These are phyloP conservation scores for Hypoxylon fuscum DNA, from an alignment of 495 filamentous ascomycete species.

Conservation along the genomic window DNA sequence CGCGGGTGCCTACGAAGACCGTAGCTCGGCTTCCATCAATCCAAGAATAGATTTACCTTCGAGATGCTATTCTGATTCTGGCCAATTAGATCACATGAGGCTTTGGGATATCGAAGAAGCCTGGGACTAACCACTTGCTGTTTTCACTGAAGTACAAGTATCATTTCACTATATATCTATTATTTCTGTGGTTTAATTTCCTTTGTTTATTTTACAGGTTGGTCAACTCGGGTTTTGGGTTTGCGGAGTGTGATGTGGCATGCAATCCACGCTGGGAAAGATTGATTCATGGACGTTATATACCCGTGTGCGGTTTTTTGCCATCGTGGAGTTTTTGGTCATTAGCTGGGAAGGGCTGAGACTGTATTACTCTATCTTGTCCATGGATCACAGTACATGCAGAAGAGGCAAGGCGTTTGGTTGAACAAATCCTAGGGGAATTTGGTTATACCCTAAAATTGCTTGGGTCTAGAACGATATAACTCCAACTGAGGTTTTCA, in stretches of 20 bases:
- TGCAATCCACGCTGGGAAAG: constrained; percentile 14
- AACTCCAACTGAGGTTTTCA: constrained; percentile 10
- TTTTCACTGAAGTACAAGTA: constrained; percentile 1
- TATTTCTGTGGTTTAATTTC: constrained; percentile 7
- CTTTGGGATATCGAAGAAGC: constrained; percentile 26
- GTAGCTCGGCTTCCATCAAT: constrained; percentile 33
- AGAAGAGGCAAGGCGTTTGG: not conserved
- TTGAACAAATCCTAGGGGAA: constrained; percentile 20
- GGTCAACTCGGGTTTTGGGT: constrained; percentile 7
- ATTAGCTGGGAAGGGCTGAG: constrained; percentile 13
- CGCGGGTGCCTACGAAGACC: constrained; percentile 35
- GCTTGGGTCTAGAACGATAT: constrained; percentile 12
- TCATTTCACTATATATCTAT: constrained; percentile 18
- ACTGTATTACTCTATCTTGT: constrained; percentile 16
- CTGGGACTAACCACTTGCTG: constrained; percentile 8
- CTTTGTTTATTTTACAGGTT: constrained; percentile 18
- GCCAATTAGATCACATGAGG: constrained; percentile 25
- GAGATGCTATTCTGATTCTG: constrained; percentile 31
- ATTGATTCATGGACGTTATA: constrained; percentile 33
- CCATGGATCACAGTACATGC: constrained; percentile 9
- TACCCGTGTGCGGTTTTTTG: constrained; percentile 24
- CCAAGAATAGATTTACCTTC: constrained; percentile 28
- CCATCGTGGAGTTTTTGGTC: constrained; percentile 27
- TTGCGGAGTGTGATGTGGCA: constrained; percentile 8
- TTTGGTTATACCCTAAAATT: constrained; percentile 25